These are phyloP conservation scores for Sarocladium oryzae DNA, from an alignment of 2,329 filamentous ascomycete genomes.

Conservation along the genomic window DNA sequence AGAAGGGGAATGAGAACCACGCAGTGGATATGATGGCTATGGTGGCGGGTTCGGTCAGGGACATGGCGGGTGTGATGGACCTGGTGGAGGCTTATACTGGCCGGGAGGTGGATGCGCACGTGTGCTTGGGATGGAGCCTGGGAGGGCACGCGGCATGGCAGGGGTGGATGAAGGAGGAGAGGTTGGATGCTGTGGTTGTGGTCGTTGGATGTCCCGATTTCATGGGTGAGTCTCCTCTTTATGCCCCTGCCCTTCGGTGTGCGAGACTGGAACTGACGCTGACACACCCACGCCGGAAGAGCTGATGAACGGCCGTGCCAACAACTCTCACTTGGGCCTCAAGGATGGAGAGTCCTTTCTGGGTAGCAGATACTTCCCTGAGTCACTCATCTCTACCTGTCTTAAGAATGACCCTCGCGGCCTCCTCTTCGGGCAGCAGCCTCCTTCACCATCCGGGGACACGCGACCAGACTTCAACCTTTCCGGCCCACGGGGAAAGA, in stretches of 20 bases:
- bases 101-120: slow-evolving; percentile 51
- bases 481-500: slow-evolving; percentile 43
- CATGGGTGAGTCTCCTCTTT: slow-evolving; percentile 43
- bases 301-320: slow-evolving; percentile 73
- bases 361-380: slow-evolving; percentile 72
- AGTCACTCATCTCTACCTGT: slow-evolving; percentile 56
- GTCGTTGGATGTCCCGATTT: slow-evolving; percentile 91
- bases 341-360: slow-evolving; percentile 60
- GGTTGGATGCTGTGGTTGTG: slow-evolving; percentile 70
- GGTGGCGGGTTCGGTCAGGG: slow-evolving; percentile 66
- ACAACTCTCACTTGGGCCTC: slow-evolving; percentile 44
- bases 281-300: slow-evolving; percentile 24
- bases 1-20: slow-evolving; percentile 69
- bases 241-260: neutral
- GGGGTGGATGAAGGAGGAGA: slow-evolving; percentile 67
- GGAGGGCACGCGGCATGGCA: slow-evolving; percentile 90
- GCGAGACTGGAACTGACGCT: neutral
- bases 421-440: slow-evolving; percentile 54
- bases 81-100: slow-evolving; percentile 66
- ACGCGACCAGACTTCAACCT: neutral
- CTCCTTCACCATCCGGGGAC: slow-evolving; percentile 22
- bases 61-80: slow-evolving; percentile 70
- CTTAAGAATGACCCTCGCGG: slow-evolving; percentile 67
- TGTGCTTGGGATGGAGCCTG: slow-evolving; percentile 76
- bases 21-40: slow-evolving; percentile 87